phyloP scores from a whole-genome alignment of 2,329 filamentous ascomycete genomes.

The Lasiodiplodia gonubiensis region DNA sequence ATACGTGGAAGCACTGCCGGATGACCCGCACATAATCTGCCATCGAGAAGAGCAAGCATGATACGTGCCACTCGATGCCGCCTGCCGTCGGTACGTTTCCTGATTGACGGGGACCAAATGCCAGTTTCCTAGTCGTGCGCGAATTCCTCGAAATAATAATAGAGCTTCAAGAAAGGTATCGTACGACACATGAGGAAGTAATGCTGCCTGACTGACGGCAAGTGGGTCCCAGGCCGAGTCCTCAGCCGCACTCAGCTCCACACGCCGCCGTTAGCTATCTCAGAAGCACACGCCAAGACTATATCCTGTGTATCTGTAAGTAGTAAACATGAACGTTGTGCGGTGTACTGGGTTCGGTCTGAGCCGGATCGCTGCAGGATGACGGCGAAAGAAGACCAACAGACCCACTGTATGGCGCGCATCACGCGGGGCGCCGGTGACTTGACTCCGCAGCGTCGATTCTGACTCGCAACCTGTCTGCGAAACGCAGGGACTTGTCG shows the following conservation, averaged over 20 bases:
- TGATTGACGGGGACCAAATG: background rate
- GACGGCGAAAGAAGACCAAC: background rate
- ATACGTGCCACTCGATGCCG: too few species aligned
- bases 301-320: background rate
- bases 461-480: conserved; percentile 17
- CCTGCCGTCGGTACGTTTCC: too few species aligned
- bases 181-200: background rate
- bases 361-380: conserved; percentile 21
- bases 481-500: conserved; percentile 4
- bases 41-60: background rate
- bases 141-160: background rate
- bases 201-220: background rate
- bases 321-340: background rate
- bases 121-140: background rate
- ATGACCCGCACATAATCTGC: background rate
- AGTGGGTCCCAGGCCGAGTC: conserved; percentile 5
- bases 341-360: background rate
- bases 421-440: conserved; percentile 19
- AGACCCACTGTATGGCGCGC: conserved; percentile 23
- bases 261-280: background rate
- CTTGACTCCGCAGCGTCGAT: conserved; percentile 19
- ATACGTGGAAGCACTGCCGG: background rate
- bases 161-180: background rate
- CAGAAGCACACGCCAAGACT: background rate
- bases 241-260: conserved; percentile 19